Evolutionary conservation across 768 basidiomycete genomes (phyloP).

Genomic region (Amanita thiersii): DNA sequence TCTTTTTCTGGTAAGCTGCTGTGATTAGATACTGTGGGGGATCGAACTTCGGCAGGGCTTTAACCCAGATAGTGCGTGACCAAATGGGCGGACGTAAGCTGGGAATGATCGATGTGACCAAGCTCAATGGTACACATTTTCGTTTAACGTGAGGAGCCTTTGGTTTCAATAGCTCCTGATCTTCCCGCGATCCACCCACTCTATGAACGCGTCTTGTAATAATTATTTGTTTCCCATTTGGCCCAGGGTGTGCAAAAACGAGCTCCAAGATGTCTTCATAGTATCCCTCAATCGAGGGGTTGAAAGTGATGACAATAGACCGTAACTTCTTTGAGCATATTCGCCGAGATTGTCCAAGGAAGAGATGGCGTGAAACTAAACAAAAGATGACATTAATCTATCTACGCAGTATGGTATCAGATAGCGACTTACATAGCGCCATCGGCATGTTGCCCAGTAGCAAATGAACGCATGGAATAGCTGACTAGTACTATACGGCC

Average conservation of each 20-base stretch:
- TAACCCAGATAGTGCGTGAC: constrained; percentile 27
- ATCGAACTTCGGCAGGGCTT: constrained; percentile 21
- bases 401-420: neutral
- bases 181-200: constrained; percentile 39
- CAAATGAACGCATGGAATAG: constrained; percentile 18
- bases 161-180: constrained; percentile 40
- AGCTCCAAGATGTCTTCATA: constrained; percentile 43
- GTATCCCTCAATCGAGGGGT: constrained; percentile 30
- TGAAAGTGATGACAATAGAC: constrained; percentile 22
- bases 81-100: constrained; percentile 30
- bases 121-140: constrained; percentile 16
- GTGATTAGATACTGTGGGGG: constrained; percentile 23
- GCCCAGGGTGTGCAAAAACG: constrained; percentile 33
- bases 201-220: constrained; percentile 38
- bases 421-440: constrained; percentile 16
- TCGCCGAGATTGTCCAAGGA: constrained; percentile 21
- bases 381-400: neutral
- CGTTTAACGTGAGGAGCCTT: constrained; percentile 31
- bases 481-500: constrained; percentile 16
- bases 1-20: constrained; percentile 15
- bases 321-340: constrained; percentile 18
- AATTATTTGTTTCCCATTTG: constrained; percentile 26
- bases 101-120: constrained; percentile 22
- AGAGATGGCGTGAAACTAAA: constrained; percentile 24
- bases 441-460: constrained; percentile 15